These are phyloP conservation scores for Chlamydomonas sphaeroides DNA, from an alignment of 139 green algal species.

Conservation along the genomic window DNA sequence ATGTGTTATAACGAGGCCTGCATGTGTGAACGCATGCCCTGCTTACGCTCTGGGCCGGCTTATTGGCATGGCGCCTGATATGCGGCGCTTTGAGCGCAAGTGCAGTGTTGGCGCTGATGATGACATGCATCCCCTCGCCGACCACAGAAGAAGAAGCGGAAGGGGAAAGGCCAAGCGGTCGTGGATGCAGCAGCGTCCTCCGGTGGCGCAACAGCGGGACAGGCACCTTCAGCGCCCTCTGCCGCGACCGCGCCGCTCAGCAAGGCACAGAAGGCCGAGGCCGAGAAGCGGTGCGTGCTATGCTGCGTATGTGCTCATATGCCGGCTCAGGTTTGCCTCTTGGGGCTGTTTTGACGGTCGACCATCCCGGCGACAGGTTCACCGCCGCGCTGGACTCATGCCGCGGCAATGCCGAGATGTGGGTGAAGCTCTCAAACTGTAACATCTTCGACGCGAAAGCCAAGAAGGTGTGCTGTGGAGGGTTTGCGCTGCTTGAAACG, in stretches of 20 bases:
- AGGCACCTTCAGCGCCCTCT: background rate
- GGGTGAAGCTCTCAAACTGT: conserved; percentile 57
- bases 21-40: no score
- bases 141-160: conserved; percentile 55
- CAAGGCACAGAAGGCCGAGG: conserved; percentile 44
- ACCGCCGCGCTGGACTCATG: conserved; percentile 39
- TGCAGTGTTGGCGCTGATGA: background rate
- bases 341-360: no score
- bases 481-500: no score
- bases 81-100: no score
- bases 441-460: conserved; percentile 57
- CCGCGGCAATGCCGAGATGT: conserved; percentile 55
- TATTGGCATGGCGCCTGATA: no score
- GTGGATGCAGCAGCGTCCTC: background rate
- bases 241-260: background rate
- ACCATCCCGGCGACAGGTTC: no score
- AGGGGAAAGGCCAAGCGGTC: conserved; percentile 14
- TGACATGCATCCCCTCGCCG: background rate
- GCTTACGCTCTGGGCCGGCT: no score
- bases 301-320: no score
- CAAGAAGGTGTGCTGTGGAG: conserved; percentile 44
- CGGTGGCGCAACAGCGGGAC: no score
- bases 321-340: no score
- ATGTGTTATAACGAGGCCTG: no score
- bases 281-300: conserved; percentile 36